These are phyloP conservation scores for Paramecium caudatum DNA, from an alignment of 73 alveolate genomes.

Conservation along the genomic window DNA sequence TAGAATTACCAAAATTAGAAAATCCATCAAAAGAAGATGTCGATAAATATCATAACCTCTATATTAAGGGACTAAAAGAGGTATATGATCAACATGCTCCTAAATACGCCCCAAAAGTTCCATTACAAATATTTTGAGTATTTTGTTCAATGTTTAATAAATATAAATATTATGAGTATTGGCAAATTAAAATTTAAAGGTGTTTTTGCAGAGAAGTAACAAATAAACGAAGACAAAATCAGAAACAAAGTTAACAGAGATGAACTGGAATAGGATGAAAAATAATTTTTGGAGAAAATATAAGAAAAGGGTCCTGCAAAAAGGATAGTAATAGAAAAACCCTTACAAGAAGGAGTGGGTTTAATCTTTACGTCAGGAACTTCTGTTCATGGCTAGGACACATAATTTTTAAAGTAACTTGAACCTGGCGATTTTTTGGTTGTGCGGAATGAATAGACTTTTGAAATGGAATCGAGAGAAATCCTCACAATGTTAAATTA, in stretches of 20 bases:
- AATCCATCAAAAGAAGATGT: conserved; percentile 72
- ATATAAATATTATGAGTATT: conserved; percentile 5
- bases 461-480: conserved; percentile 72
- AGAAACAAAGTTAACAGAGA: conserved; percentile 66
- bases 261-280: conserved; percentile 60
- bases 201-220: conserved; percentile 35
- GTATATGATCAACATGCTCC: conserved; percentile 64
- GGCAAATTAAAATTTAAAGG: conserved; percentile 77
- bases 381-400: conserved; percentile 74
- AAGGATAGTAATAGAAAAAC: conserved; percentile 42
- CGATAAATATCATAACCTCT: conserved; percentile 65
- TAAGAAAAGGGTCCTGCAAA: conserved; percentile 66
- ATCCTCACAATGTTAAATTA: conserved; percentile 49
- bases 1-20: conserved; percentile 58
- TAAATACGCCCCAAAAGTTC: conserved; percentile 57
- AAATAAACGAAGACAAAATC: conserved; percentile 65
- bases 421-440: conserved; percentile 73
- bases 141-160: conserved; percentile 5
- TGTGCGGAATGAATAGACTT: conserved; percentile 45
- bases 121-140: conserved; percentile 46
- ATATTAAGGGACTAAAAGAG: conserved; percentile 62
- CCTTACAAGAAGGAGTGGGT: conserved; percentile 73
- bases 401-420: conserved; percentile 56
- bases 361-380: conserved; percentile 69
- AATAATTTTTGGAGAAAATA: conserved; percentile 60